These are phyloP conservation scores for Cicer yamashitae DNA, from an alignment of 306 rosid genomes.

Conservation along the genomic window DNA sequence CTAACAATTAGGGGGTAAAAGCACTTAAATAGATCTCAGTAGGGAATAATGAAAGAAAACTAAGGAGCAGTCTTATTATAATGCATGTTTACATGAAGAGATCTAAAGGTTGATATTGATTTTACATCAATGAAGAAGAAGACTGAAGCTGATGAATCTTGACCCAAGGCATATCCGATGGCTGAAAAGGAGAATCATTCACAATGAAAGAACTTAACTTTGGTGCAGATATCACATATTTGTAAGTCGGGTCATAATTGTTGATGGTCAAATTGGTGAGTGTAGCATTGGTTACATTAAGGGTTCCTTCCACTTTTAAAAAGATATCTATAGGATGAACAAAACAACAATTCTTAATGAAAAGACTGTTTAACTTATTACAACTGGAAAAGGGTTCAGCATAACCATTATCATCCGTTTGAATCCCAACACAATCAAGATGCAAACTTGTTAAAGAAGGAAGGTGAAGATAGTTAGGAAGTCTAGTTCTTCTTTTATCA, in stretches of 20 bases:
- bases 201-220: conserved; percentile 14
- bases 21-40: too few species aligned
- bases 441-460: conserved; percentile 1
- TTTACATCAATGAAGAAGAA: neutral
- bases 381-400: conserved; percentile 26
- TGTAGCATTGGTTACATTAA: neutral
- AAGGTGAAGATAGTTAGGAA: neutral
- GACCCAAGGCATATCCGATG: neutral
- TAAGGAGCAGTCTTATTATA: too few species aligned
- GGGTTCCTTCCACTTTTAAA: neutral
- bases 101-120: too few species aligned
- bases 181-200: neutral
- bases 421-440: neutral
- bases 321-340: neutral
- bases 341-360: neutral
- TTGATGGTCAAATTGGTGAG: conserved; percentile 4
- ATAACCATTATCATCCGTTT: neutral
- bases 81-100: too few species aligned
- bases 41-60: too few species aligned
- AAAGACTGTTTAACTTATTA: neutral
- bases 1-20: too few species aligned
- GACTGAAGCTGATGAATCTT: neutral
- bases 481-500: neutral
- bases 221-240: neutral
- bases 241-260: neutral